Conservation (phyloP, 495 filamentous ascomycete species). For the Aspergillus taichungensis region DNA sequence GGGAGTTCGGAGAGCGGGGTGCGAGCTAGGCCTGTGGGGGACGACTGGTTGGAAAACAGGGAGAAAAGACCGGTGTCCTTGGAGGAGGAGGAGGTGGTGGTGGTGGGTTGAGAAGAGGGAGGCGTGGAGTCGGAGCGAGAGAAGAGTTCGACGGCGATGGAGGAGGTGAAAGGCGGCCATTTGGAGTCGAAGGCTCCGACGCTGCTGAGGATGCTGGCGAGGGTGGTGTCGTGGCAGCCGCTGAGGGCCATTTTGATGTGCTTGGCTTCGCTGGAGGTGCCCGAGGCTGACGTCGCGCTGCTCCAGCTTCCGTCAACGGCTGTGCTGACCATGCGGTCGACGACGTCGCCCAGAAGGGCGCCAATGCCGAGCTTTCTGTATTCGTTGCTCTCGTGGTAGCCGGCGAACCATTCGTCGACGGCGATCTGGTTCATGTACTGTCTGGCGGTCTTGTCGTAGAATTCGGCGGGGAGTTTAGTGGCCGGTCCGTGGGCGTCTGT, state of each 20-base stretch:
- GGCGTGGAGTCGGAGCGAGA: conserved; percentile 26
- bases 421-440: conserved; percentile 68
- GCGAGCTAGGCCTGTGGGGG: conserved; percentile 27
- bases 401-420: conserved; percentile 89
- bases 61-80: not conserved
- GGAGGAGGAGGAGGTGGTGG: conserved; percentile 18
- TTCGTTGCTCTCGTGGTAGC: conserved; percentile 74
- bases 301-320: conserved; percentile 51
- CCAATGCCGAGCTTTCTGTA: conserved; percentile 86
- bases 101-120: conserved; percentile 21
- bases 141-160: conserved; percentile 88
- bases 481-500: conserved; percentile 76
- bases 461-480: conserved; percentile 70
- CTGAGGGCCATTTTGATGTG: conserved; percentile 64
- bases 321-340: conserved; percentile 71
- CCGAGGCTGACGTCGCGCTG: conserved; percentile 47
- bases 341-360: conserved; percentile 70
- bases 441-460: conserved; percentile 70
- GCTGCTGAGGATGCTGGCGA: conserved; percentile 69
- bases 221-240: conserved; percentile 92
- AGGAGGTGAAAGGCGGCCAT: conserved; percentile 91
- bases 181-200: conserved; percentile 66
- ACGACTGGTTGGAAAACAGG: conserved; percentile 1
- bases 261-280: conserved; percentile 34
- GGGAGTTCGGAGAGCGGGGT: conserved; percentile 23